Conservation (phyloP, 2,329 filamentous ascomycete genomes). For the Pezizomycotina sp. region DNA sequence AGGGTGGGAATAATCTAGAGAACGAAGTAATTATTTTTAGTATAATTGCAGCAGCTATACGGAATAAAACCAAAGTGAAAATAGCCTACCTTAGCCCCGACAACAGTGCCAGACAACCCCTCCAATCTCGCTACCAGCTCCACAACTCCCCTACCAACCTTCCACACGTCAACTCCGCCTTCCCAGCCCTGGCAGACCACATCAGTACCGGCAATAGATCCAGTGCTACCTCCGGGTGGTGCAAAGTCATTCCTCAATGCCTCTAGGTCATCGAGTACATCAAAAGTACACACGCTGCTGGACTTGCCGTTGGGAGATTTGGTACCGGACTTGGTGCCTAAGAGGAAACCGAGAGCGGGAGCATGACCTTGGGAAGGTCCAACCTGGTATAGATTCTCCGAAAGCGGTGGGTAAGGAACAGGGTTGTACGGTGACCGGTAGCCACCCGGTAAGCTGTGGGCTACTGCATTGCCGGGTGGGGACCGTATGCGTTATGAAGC, state of each 20-base stretch:
- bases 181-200: constrained; percentile 25
- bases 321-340: too few relatives aligned
- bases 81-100: constrained; percentile 24
- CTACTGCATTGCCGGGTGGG: too few relatives aligned
- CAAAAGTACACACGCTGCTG: too few relatives aligned
- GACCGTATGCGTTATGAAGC: too few relatives aligned
- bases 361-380: too few relatives aligned
- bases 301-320: too few relatives aligned
- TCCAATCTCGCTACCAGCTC: constrained; percentile 32
- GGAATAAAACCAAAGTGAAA: neutral
- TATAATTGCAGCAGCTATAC: neutral
- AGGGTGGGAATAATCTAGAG: constrained; percentile 25
- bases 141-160: constrained; percentile 25
- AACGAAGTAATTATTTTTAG: constrained; percentile 6
- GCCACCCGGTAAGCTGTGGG: too few relatives aligned
- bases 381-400: too few relatives aligned
- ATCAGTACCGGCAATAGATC: constrained; percentile 19
- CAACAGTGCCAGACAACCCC: constrained; percentile 27
- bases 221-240: constrained; percentile 15
- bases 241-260: too few relatives aligned
- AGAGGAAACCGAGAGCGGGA: too few relatives aligned
- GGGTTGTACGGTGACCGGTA: too few relatives aligned
- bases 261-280: constrained; percentile 17
- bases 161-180: constrained; percentile 25
- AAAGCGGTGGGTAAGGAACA: too few relatives aligned